Percentiles rank a stretch among this genome's conserved stretches.
Conservation (phyloP, 306 rosid species). For the Calophaca sinica region DNA sequence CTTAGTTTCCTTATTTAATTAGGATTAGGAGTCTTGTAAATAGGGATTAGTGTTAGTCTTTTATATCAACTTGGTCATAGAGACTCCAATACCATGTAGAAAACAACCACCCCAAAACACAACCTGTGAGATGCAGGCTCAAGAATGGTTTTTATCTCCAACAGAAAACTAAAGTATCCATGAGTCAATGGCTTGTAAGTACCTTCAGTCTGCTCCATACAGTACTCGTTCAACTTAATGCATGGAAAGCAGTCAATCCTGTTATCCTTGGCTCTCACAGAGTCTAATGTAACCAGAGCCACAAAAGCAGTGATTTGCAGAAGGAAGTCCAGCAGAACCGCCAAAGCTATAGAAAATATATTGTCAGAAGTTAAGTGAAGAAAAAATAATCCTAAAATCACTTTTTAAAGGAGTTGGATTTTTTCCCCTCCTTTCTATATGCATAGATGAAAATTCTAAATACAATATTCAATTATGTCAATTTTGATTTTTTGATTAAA, state of each 20-base stretch:
- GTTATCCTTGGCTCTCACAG: constrained; percentile 77
- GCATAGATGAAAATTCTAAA: constrained; percentile 6
- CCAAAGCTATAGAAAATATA: constrained; percentile 73
- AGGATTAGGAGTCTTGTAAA: too few species aligned
- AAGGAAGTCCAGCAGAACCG: constrained; percentile 92
- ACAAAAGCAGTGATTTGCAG: constrained; percentile 95
- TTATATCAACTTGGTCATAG: constrained; percentile 1
- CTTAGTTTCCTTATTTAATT: too few species aligned
- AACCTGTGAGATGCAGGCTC: constrained; percentile 12
- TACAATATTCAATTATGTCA: neutral
- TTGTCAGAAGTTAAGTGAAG: constrained; percentile 18
- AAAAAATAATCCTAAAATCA: constrained; percentile 38
- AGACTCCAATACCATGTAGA: constrained; percentile 28
- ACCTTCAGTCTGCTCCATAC: constrained; percentile 73
- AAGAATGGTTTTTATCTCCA: constrained; percentile 25
- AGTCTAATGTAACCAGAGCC: constrained; percentile 82
- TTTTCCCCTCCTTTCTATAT: constrained; percentile 1
- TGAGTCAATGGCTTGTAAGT: constrained; percentile 31
- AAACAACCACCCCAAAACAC: constrained; percentile 18
- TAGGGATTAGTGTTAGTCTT: too few species aligned
- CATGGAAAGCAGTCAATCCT: constrained; percentile 96
- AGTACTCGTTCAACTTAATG: constrained; percentile 63
- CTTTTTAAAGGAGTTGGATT: constrained; percentile 9
- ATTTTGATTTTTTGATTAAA: constrained; percentile 3
- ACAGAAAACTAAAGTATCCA: constrained; percentile 29